phyloP scores from a whole-genome alignment of 768 basidiomycete species.

The Pleurotus djamor region DNA sequence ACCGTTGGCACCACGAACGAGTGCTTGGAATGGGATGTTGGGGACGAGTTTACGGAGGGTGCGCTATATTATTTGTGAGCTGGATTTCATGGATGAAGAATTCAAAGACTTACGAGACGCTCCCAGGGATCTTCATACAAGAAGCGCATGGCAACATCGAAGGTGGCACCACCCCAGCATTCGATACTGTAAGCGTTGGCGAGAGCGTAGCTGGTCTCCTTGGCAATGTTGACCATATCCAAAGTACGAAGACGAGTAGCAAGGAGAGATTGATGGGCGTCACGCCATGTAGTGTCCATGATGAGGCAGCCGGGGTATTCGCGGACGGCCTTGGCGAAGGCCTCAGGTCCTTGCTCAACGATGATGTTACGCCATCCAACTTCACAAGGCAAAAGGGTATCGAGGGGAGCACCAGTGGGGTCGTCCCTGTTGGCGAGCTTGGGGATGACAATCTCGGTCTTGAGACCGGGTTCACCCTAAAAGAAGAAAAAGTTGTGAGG shows the following conservation, averaged over 20 bases:
- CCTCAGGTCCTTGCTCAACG: constrained; percentile 95
- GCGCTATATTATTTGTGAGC: constrained; percentile 46
- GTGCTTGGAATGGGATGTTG: constrained; percentile 97
- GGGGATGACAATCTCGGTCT: constrained; percentile 83
- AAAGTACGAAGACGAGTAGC: constrained; percentile 95
- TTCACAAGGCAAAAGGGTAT: constrained; percentile 80
- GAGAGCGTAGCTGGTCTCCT: constrained; percentile 93
- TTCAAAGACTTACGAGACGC: constrained; percentile 62
- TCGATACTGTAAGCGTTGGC: constrained; percentile 96
- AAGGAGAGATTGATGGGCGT: constrained; percentile 96
- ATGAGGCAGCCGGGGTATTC: constrained; percentile 94
- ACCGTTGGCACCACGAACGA: constrained; percentile 98
- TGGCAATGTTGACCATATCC: constrained; percentile 98
- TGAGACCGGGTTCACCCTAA: constrained; percentile 93
- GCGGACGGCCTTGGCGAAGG: constrained; percentile 96
- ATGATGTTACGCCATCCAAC: constrained; percentile 98
- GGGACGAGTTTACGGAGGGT: constrained; percentile 93
- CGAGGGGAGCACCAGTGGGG: constrained; percentile 69
- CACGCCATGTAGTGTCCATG: constrained; percentile 99
- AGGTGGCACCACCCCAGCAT: constrained; percentile 99
- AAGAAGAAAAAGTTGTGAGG: not conserved
- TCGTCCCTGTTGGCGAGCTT: constrained; percentile 76
- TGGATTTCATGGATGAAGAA: constrained; percentile 6
- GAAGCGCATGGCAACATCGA: constrained; percentile 99
- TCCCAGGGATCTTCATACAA: constrained; percentile 99